phyloP scores from a whole-genome alignment of 768 basidiomycete species.

The Tephrocybe sp. region DNA sequence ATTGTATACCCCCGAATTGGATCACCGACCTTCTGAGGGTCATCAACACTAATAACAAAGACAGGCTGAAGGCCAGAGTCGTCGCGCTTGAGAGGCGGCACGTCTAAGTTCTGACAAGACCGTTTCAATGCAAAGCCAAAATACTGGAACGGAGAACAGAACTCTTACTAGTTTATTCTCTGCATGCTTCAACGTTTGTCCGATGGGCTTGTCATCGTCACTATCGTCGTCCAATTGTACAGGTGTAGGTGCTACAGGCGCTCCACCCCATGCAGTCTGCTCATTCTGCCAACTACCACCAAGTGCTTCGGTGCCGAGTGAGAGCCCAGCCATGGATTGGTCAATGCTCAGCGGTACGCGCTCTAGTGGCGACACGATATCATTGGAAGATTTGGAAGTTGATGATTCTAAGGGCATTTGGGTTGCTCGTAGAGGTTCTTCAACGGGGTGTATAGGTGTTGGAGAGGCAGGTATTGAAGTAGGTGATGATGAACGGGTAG shows the following conservation, averaged over 20 bases:
- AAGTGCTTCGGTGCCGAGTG: slow-evolving; percentile 34
- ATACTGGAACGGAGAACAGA: background rate
- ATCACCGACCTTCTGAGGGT: slow-evolving; percentile 97
- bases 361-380: slow-evolving; percentile 39
- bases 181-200: slow-evolving; percentile 41
- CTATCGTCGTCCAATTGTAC: slow-evolving; percentile 52
- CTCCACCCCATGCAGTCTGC: slow-evolving; percentile 38
- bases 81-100: slow-evolving; percentile 22
- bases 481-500: slow-evolving; percentile 10
- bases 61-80: slow-evolving; percentile 61
- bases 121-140: too few relatives aligned
- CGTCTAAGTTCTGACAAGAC: slow-evolving; percentile 9
- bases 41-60: slow-evolving; percentile 90
- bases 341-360: slow-evolving; percentile 25
- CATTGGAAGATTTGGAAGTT: slow-evolving; percentile 20
- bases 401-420: slow-evolving; percentile 25
- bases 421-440: slow-evolving; percentile 16
- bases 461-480: slow-evolving; percentile 7
- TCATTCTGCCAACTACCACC: slow-evolving; percentile 54
- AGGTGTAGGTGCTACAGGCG: background rate
- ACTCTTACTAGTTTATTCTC: slow-evolving; percentile 27
- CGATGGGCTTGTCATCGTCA: slow-evolving; percentile 69
- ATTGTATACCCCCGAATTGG: slow-evolving; percentile 92
- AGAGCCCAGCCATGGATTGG: slow-evolving; percentile 36
- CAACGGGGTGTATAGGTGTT: slow-evolving; percentile 12